Conservation (phyloP, 2,329 filamentous ascomycete genomes). For the Phyllosticta citriasiana region DNA sequence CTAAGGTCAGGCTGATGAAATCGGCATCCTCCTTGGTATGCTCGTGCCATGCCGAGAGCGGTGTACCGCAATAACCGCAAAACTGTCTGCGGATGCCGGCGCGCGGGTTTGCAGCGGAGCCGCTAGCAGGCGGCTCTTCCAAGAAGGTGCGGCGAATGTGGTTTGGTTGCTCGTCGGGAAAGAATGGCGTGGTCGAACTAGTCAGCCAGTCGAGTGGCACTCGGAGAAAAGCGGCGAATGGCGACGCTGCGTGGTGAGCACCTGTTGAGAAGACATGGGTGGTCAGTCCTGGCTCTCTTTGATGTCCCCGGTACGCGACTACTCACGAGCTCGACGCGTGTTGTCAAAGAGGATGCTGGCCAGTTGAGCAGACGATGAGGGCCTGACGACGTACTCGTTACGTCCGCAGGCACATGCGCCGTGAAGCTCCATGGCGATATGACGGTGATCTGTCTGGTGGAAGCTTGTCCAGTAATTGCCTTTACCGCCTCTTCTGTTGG, state of each 20-base stretch:
- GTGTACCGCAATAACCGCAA: constrained; percentile 86
- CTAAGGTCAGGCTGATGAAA: constrained; percentile 73
- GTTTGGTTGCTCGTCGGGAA: constrained; percentile 56
- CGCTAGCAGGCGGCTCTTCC: constrained; percentile 31
- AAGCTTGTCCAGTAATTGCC: not conserved
- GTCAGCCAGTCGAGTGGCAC: constrained; percentile 75
- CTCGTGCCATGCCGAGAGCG: constrained; percentile 76
- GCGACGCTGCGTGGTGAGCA: constrained; percentile 52
- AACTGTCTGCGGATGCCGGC: constrained; percentile 56
- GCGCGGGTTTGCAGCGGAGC: constrained; percentile 28
- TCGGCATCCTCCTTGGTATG: constrained; percentile 59
- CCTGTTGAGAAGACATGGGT: constrained; percentile 36
- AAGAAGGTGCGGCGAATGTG: constrained; percentile 37
- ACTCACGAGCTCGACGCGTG: constrained; percentile 61
- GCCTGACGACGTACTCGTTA: constrained; percentile 69
- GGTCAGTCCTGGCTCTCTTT: not conserved
- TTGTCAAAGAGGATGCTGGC: constrained; percentile 69
- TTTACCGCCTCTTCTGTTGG: not conserved
- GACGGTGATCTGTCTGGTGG: not conserved
- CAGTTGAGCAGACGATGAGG: constrained; percentile 44
- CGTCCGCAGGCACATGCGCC: constrained; percentile 80
- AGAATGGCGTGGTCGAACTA: constrained; percentile 63
- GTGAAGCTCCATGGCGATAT: constrained; percentile 37
- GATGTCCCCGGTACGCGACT: not conserved
- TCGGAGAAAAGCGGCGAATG: constrained; percentile 70